Evolutionary conservation across 1,284 basidiomycete genomes (phyloP).

Genomic region (Pseudozyma thailandica): DNA sequence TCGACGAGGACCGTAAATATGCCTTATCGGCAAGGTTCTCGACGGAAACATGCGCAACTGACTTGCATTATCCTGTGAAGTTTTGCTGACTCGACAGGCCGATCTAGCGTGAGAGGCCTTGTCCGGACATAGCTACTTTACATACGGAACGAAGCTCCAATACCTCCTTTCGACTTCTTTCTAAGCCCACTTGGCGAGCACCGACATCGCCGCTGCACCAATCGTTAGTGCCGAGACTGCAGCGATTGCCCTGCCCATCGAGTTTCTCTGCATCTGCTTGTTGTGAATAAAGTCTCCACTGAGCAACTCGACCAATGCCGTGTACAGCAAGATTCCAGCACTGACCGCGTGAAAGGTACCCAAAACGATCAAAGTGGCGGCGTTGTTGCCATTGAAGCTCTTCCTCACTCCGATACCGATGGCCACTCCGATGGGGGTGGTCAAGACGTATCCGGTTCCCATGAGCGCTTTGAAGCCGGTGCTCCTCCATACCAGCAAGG

Average conservation of each 20-base stretch:
- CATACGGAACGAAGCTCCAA: too few species aligned
- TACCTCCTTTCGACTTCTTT: too few species aligned
- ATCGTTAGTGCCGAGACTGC: conserved; percentile 33
- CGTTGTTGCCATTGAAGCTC: conserved; percentile 82
- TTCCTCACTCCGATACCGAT: conserved; percentile 83
- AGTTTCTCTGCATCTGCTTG: conserved; percentile 21
- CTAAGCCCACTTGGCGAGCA: conserved; percentile 43
- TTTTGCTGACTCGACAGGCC: too few species aligned
- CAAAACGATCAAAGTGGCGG: conserved; percentile 80
- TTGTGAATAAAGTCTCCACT: conserved; percentile 44
- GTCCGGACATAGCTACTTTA: too few species aligned
- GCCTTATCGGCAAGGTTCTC: too few species aligned
- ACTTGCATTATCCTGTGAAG: too few species aligned
- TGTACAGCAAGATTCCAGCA: conserved; percentile 89
- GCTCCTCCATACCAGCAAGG: conserved; percentile 37
- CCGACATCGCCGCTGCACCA: conserved; percentile 41
- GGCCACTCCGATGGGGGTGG: conserved; percentile 72
- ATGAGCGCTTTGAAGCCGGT: conserved; percentile 49
- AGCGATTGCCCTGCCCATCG: conserved; percentile 10
- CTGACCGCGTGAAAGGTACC: conserved; percentile 87
- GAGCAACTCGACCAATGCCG: conserved; percentile 83
- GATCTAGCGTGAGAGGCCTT: too few species aligned
- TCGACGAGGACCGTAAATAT: too few species aligned
- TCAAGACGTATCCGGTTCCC: conserved; percentile 53
- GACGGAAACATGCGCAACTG: too few species aligned